Percentiles rank a stretch among this genome's conserved stretches.
Evolutionary conservation across 192 early-diverging fungal genomes (phyloP).

Genomic region (Coemansia sp.): DNA sequence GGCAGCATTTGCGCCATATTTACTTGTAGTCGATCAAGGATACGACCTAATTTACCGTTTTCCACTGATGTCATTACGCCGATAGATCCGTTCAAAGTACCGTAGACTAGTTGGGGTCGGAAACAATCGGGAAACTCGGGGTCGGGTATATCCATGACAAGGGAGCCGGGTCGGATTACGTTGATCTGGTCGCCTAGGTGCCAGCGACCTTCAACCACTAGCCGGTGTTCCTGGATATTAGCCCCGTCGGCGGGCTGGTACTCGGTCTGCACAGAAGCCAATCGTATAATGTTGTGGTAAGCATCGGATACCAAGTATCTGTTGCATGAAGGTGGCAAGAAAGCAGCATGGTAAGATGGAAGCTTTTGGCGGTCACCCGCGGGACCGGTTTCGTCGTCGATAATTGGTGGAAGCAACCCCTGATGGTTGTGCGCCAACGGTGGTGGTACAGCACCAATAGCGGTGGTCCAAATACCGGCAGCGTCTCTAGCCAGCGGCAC

Average conservation of each 20-base stretch:
- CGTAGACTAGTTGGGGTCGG: constrained; percentile 65
- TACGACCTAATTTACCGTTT: constrained; percentile 55
- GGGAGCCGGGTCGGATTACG: constrained; percentile 71
- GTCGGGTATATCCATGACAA: constrained; percentile 73
- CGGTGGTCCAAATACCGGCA: constrained; percentile 34
- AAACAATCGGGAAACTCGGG: constrained; percentile 53
- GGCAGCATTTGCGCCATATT: constrained; percentile 61
- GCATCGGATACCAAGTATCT: constrained; percentile 39
- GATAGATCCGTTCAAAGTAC: constrained; percentile 76
- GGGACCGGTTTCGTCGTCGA: constrained; percentile 9
- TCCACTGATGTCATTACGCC: constrained; percentile 75
- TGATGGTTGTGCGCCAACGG: constrained; percentile 15
- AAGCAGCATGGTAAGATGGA: constrained; percentile 2
- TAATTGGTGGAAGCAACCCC: constrained; percentile 6
- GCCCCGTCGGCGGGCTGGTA: neutral
- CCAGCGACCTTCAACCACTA: constrained; percentile 66
- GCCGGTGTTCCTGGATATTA: constrained; percentile 11
- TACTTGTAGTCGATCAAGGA: constrained; percentile 63
- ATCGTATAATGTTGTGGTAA: constrained; percentile 24
- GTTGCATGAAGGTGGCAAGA: constrained; percentile 8
- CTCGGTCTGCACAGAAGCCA: neutral
- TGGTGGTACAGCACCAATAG: constrained; percentile 29
- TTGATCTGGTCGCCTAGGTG: constrained; percentile 85
- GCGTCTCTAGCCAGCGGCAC: constrained; percentile 41
- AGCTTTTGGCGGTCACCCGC: neutral